Conservation (phyloP, 352 stramenopile genomes). For the Hyaloperonospora brassicae region DNA sequence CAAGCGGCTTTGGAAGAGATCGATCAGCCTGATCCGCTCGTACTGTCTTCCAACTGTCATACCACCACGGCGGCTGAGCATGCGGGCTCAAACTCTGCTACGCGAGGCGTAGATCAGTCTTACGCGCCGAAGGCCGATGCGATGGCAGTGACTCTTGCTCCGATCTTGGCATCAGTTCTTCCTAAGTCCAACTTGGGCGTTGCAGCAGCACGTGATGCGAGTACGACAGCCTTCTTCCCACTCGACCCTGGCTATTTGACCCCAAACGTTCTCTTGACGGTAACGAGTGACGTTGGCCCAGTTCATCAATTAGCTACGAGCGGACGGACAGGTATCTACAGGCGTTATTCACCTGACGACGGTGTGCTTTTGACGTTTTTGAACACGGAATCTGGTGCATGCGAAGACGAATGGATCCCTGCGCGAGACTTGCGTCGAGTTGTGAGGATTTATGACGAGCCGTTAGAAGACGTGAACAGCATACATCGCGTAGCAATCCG, state of each 20-base stretch:
- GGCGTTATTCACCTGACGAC: slow-evolving; percentile 42
- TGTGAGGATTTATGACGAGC: slow-evolving; percentile 75
- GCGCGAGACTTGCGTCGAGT: slow-evolving; percentile 70
- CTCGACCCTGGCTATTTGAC: slow-evolving; percentile 68
- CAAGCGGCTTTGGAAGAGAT: slow-evolving; percentile 67
- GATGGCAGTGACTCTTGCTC: slow-evolving; percentile 71
- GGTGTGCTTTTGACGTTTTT: slow-evolving; percentile 76
- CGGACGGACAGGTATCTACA: slow-evolving; percentile 63
- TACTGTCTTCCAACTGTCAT: slow-evolving; percentile 22
- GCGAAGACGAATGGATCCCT: slow-evolving; percentile 76
- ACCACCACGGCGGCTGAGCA: slow-evolving; percentile 13
- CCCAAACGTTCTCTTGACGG: slow-evolving; percentile 68
- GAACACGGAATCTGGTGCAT: slow-evolving; percentile 79
- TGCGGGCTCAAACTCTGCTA: slow-evolving; percentile 18
- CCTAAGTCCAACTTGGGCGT: slow-evolving; percentile 20
- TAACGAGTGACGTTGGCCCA: slow-evolving; percentile 59
- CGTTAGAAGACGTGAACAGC: slow-evolving; percentile 49
- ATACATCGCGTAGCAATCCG: slow-evolving; percentile 69
- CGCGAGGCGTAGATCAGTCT: slow-evolving; percentile 7
- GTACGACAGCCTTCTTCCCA: slow-evolving; percentile 40
- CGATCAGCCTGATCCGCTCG: slow-evolving; percentile 60
- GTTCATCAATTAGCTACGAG: slow-evolving; percentile 57
- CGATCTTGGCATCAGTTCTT: slow-evolving; percentile 50
- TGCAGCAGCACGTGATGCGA: slow-evolving; percentile 14
- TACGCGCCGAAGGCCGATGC: slow-evolving; percentile 45